Base-by-base conservation (phyloP, 805 yeast species). In the Candida mattraensis region DNA sequence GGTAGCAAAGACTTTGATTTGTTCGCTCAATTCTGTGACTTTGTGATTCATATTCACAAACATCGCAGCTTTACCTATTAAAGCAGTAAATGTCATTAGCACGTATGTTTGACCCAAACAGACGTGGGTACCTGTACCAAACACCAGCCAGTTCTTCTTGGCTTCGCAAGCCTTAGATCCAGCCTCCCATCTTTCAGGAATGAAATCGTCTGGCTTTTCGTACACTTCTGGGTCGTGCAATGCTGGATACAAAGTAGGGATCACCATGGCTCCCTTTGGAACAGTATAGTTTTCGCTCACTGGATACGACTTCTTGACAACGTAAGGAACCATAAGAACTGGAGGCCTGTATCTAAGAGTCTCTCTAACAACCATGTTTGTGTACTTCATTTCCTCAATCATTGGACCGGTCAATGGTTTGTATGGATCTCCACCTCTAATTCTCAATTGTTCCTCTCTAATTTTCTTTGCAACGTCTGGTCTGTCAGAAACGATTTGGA, bases 191-290 rank as follows among this genome's bases (percentile, higher is more conserved):
- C 99, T 83, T 58, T 93, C 99, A 32, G 99, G 99, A 44, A 85
- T 80, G 58, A 88, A 93, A 44, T 81, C 83, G 45, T 93, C 98
- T 22, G 99, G 99, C 48, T 91, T 76, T 37, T 87, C 93, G 60
- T 89, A 93, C 33, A 85, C 95, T 66, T 91, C 97, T 17, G 97
- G 96, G 60, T 93, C 99, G 60, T 93, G 99, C 58, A 93, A 75
- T 7, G 97, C 85, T 16, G 99, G 98, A 63, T 91, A 94, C 48
- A 87, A 66, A 5, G 97, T 87, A 42, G 99, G 99, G 51, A 93
- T 87, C 50, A 93, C 74, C 99, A 93, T 93, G 18, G 97, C 73
- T 29, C 98, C 98, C 67, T 88, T 89, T 60, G 99, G 99, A 33
- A 88, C 96, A 18, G 91, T 80, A 67, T 93, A 93, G 39, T 71